A percentile compares a stretch with the other conserved stretches of the same genome.
These are phyloP conservation scores for Tylopilus subfusipes DNA, from an alignment of 768 basidiomycete species.

Conservation along the genomic window DNA sequence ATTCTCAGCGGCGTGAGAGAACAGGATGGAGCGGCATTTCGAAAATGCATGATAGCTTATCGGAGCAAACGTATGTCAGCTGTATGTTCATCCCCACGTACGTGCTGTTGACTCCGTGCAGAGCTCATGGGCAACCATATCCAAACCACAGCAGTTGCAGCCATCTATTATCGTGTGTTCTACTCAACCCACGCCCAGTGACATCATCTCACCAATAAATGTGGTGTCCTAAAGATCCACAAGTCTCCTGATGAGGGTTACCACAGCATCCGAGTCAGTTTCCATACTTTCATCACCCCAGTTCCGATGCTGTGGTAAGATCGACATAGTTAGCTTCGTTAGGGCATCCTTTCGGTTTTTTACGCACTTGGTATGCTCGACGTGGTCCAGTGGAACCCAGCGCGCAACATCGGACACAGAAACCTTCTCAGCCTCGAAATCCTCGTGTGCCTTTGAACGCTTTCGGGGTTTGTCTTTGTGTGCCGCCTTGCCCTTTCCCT, in stretches of 20 bases:
- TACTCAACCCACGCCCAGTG: not conserved
- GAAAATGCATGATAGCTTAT: not conserved
- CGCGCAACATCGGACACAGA: slow-evolving; percentile 23
- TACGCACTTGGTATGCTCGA: slow-evolving; percentile 60
- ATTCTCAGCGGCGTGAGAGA: slow-evolving; percentile 22
- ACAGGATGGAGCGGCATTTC: not conserved
- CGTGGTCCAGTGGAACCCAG: slow-evolving; percentile 57
- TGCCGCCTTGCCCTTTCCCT: slow-evolving; percentile 6
- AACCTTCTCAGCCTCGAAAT: slow-evolving; percentile 7
- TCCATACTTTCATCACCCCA: slow-evolving; percentile 75
- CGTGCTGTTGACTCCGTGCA: too few relatives aligned
- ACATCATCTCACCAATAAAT: not conserved
- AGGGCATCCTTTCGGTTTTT: not conserved
- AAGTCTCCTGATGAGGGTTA: not conserved
- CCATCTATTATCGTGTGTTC: not conserved
- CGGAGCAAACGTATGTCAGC: not conserved
- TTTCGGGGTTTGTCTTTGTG: slow-evolving; percentile 15
- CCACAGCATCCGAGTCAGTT: slow-evolving; percentile 40
- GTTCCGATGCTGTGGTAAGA: slow-evolving; percentile 57
- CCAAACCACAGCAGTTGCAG: not conserved
- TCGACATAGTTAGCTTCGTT: not conserved
- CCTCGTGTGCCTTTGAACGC: slow-evolving; percentile 8
- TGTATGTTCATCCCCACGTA: slow-evolving; percentile 19
- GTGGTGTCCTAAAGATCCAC: not conserved
- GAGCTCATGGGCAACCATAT: too few relatives aligned